Conservation (phyloP, 2,329 filamentous ascomycete species). For the Venturia nashicola region DNA sequence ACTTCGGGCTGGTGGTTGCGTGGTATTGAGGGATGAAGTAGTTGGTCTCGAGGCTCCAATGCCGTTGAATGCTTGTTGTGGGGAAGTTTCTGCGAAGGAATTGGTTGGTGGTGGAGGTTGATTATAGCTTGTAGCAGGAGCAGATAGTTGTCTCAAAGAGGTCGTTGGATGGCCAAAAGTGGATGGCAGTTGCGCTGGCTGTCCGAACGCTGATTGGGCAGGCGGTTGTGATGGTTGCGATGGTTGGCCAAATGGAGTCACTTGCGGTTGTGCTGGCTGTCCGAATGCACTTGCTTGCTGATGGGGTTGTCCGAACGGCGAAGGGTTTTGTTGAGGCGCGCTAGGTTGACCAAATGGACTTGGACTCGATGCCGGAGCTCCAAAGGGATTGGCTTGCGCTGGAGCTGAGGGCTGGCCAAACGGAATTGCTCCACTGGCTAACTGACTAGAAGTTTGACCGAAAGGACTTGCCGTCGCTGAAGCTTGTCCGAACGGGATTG, state of each 20-base stretch:
- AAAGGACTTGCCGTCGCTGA: conserved; percentile 10
- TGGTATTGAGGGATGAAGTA: neutral
- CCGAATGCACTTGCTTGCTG: conserved; percentile 14
- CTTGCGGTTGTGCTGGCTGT: conserved; percentile 15
- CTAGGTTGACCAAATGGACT: neutral
- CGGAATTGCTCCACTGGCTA: conserved; percentile 10
- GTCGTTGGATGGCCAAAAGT: conserved; percentile 1
- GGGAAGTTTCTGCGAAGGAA: neutral
- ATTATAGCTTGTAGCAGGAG: conserved; percentile 9
- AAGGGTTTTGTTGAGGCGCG: neutral
- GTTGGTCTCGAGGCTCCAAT: neutral
- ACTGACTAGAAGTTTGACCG: conserved; percentile 5
- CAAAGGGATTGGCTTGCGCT: conserved; percentile 9
- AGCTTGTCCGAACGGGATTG: conserved; percentile 16
- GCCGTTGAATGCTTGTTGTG: neutral
- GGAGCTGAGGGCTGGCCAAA: conserved; percentile 18
- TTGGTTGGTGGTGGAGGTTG: conserved; percentile 7
- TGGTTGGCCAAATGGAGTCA: conserved; percentile 9
- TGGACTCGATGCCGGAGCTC: conserved; percentile 9
- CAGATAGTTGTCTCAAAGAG: conserved; percentile 13
- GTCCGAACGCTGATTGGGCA: conserved; percentile 14
- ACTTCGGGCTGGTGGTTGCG: neutral
- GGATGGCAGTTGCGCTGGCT: neutral
- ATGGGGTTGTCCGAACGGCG: conserved; percentile 11
- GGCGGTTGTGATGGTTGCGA: conserved; percentile 9